Conservation (phyloP, 176 grass and related monocot species). For the Tuctoria greenei region DNA sequence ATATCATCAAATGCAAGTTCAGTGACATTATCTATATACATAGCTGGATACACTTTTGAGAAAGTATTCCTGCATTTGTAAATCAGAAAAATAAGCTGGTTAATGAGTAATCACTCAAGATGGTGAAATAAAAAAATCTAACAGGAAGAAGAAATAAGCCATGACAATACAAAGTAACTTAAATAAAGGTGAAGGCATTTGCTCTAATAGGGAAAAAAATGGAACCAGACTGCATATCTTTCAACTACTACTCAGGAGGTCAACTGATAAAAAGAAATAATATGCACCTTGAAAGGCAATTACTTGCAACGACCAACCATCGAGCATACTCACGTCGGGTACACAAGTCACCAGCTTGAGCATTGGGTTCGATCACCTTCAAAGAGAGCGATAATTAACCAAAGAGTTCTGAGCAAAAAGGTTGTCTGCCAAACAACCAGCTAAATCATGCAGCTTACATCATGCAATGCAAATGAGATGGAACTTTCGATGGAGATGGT, state of each 20-base stretch:
- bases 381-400: slow-evolving; percentile 38
- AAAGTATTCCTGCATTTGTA: slow-evolving; percentile 60
- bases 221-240: background rate
- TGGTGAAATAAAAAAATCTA: slow-evolving; percentile 15
- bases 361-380: slow-evolving; percentile 83
- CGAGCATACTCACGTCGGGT: slow-evolving; percentile 89
- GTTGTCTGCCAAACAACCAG: background rate
- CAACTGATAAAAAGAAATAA: slow-evolving; percentile 24
- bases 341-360: slow-evolving; percentile 82
- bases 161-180: background rate
- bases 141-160: background rate
- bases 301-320: slow-evolving; percentile 90
- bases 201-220: background rate
- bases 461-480: slow-evolving; percentile 36
- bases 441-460: background rate
- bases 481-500: background rate
- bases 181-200: slow-evolving; percentile 19
- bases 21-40: slow-evolving; percentile 89
- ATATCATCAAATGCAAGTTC: slow-evolving; percentile 97
- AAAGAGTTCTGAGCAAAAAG: slow-evolving; percentile 13
- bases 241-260: slow-evolving; percentile 10
- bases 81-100: slow-evolving; percentile 38
- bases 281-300: slow-evolving; percentile 79
- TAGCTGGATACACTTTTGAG: slow-evolving; percentile 97
- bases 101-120: background rate